Base-by-base conservation (phyloP, 108 stramenopile genomes). In the Cyclotella distinguenda region DNA sequence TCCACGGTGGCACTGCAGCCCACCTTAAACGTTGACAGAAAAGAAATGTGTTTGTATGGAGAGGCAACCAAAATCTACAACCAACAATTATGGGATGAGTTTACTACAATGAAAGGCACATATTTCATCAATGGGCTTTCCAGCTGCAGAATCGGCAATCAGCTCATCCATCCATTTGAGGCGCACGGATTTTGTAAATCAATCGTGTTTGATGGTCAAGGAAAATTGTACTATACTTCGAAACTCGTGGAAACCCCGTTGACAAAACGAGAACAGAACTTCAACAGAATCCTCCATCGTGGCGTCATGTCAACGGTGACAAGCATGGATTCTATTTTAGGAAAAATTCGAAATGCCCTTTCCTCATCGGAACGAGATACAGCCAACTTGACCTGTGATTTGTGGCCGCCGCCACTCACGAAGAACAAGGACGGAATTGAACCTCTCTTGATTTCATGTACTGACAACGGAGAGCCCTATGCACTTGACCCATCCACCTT, bases 221-320 rank as follows among this genome's bases (percentile, higher is more conserved):
- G 54, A n/a, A 56, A 56, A 3, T 12, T 56, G 54, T 56, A 56
- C 6, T 56, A 22, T 21, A 56, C 54, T 2, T 36, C 54, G 3
- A 56, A 56, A 12, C 12, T 56, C 21, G 31, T 56, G n/a, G 27
- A 56, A 3, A 56, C 54, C n/a, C 54, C 54, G 21, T 11, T 56
- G 3, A 36, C 54, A 4, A 56, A 56, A 36, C 3, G 33, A 19
- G 54, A 56, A 56, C 27, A 31, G 3, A 36, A 19, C 1, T 31
- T 12, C n/a, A 33, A 56, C 28, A 56, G 6, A 13, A 19, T 56
- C 4, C 5, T 56, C 34, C 30, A 56, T 10, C 54, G 54, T 12
- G 54, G 54, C n/a, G 54, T 56, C 31, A 56, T 56, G 54, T 36
- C 34, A 34, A 56, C 54, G n/a, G 54, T 56, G 3, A 21, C 34